phyloP scores from a whole-genome alignment of 805 yeast species.

The Zygoascus flipseniorum region DNA sequence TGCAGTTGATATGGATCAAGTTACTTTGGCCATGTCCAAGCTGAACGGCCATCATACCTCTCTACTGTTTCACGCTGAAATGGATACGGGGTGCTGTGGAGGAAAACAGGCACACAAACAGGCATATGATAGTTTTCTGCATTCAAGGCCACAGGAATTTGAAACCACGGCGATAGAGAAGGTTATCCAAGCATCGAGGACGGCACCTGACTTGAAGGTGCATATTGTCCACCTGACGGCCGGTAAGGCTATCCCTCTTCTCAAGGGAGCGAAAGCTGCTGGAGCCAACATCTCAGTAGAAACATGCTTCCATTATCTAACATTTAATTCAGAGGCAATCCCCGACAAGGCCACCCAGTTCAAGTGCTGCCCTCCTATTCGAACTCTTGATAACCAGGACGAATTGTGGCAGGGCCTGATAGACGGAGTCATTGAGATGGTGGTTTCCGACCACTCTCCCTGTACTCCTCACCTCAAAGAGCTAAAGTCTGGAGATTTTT shows the following conservation, averaged over 20 bases:
- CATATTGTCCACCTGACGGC: slow-evolving; percentile 92
- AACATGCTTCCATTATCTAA: slow-evolving; percentile 88
- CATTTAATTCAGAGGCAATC: slow-evolving; percentile 69
- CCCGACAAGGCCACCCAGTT: slow-evolving; percentile 71
- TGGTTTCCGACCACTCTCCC: slow-evolving; percentile 93
- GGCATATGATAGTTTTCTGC: slow-evolving; percentile 61
- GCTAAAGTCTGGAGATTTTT: slow-evolving; percentile 74
- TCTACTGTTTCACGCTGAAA: slow-evolving; percentile 90
- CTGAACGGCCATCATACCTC: slow-evolving; percentile 60
- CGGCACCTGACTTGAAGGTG: slow-evolving; percentile 34
- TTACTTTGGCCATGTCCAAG: slow-evolving; percentile 53
- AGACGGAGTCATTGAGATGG: slow-evolving; percentile 61
- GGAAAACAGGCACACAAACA: slow-evolving; percentile 31
- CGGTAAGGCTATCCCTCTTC: slow-evolving; percentile 68
- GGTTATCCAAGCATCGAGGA: slow-evolving; percentile 52
- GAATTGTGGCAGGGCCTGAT: slow-evolving; percentile 72
- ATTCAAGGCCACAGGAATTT: slow-evolving; percentile 81
- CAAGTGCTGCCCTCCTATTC: slow-evolving; percentile 94
- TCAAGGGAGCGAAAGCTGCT: slow-evolving; percentile 50
- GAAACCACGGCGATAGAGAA: slow-evolving; percentile 78
- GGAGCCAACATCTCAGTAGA: slow-evolving; percentile 57
- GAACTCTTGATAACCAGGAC: slow-evolving; percentile 62
- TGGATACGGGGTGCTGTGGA: slow-evolving; percentile 35
- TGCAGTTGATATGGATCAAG: slow-evolving; percentile 57
- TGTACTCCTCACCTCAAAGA: slow-evolving; percentile 89